phyloP scores from a whole-genome alignment of 23 red algal species.

The Cyanidium caldarium region DNA sequence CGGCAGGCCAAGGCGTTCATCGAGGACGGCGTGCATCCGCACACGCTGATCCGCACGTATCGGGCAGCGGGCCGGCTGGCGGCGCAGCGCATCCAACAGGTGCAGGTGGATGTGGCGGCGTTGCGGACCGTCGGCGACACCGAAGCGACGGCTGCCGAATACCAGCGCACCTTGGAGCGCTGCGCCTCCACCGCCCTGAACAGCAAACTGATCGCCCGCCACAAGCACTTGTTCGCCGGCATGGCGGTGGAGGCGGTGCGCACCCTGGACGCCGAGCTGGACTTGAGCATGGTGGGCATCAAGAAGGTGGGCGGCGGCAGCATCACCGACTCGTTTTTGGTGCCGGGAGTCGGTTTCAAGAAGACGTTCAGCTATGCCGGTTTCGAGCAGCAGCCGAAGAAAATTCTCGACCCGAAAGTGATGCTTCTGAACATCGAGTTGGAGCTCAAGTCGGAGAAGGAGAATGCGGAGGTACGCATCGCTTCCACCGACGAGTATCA shows the following conservation, averaged over 20 bases:
- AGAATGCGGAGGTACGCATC: constrained; percentile 95
- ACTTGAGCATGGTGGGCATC: constrained; percentile 81
- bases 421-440: constrained; percentile 89
- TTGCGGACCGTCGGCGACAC: constrained; percentile 7
- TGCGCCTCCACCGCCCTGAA: constrained; percentile 84
- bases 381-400: constrained; percentile 99
- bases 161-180: constrained; percentile 19
- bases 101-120: constrained; percentile 53
- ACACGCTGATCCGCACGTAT: constrained; percentile 50
- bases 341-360: constrained; percentile 90
- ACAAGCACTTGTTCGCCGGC: constrained; percentile 69
- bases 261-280: constrained; percentile 65
- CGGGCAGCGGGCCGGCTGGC: constrained; percentile 40
- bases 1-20: constrained; percentile 87
- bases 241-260: constrained; percentile 94
- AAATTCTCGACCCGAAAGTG: constrained; percentile 69
- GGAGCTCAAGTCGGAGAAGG: constrained; percentile 97
- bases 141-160: neutral
- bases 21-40: constrained; percentile 88
- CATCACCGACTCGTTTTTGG: constrained; percentile 55
- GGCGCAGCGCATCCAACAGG: constrained; percentile 21
- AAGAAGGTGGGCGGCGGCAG: constrained; percentile 86
- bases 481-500: constrained; percentile 76
- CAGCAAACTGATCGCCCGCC: constrained; percentile 79
- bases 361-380: constrained; percentile 99